phyloP scores from a whole-genome alignment of 371 early-diverging fungal genomes.

The Blastocladiella emersonii region DNA sequence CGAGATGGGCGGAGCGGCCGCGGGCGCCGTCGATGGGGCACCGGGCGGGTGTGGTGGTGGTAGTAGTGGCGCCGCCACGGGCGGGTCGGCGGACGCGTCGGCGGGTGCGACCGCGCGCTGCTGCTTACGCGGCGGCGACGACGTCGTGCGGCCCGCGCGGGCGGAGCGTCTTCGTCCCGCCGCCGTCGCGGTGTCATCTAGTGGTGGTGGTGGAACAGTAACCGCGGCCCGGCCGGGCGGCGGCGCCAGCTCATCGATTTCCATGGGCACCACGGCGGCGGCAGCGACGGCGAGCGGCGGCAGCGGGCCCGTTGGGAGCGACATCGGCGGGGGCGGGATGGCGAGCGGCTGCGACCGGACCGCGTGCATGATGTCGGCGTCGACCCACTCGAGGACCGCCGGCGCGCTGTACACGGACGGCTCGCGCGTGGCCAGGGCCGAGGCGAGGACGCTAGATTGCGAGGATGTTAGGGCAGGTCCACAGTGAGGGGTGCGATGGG shows the following conservation, averaged over 20 bases:
- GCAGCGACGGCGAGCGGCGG: background rate
- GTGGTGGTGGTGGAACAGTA: background rate
- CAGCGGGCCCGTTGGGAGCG: background rate
- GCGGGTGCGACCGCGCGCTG: background rate
- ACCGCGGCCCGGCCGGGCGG: background rate
- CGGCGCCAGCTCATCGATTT: background rate
- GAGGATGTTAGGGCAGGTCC: too few relatives aligned
- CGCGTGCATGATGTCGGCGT: background rate
- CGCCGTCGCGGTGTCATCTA: too few relatives aligned
- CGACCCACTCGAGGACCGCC: background rate
- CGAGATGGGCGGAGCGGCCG: background rate
- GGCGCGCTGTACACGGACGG: background rate
- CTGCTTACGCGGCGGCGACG: background rate
- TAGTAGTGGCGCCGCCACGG: background rate
- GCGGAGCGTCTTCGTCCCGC: too few relatives aligned
- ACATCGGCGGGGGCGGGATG: background rate
- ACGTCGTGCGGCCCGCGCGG: too few relatives aligned
- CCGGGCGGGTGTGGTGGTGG: background rate
- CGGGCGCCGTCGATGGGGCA: background rate
- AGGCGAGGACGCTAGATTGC: background rate
- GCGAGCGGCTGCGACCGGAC: background rate
- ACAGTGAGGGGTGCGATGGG: too few relatives aligned
- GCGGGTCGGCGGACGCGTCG: background rate
- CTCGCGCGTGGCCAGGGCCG: background rate
- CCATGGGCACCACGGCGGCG: background rate